Percentiles rank a stretch among this genome's conserved stretches.
Evolutionary conservation across 495 filamentous ascomycete genomes (phyloP).

Genomic region (Aspergillus saccharolyticus): DNA sequence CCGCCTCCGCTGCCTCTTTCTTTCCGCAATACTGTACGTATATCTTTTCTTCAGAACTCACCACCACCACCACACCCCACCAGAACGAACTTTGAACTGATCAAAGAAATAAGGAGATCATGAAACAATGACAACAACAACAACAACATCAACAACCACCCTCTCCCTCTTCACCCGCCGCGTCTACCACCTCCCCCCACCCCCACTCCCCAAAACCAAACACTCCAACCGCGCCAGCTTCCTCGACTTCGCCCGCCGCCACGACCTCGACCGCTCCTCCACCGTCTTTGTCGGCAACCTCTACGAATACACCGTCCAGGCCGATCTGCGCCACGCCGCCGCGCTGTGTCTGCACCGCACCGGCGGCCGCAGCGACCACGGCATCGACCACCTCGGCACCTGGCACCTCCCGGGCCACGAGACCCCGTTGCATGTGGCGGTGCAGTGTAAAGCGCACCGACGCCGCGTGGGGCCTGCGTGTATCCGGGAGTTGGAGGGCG

Average conservation of each 20-base stretch:
- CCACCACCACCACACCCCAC: too few relatives aligned
- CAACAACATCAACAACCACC: constrained; percentile 11
- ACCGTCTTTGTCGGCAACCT: constrained; percentile 45
- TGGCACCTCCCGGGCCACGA: constrained; percentile 58
- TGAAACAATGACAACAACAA: too few relatives aligned
- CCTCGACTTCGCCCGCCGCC: constrained; percentile 59
- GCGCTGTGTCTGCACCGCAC: constrained; percentile 66
- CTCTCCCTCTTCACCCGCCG: constrained; percentile 36
- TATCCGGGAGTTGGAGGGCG: constrained; percentile 82
- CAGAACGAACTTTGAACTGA: too few relatives aligned
- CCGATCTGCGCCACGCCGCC: constrained; percentile 49
- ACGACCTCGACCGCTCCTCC: constrained; percentile 29
- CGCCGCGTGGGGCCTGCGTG: constrained; percentile 55
- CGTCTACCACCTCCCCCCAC: constrained; percentile 34
- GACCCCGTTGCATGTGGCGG: constrained; percentile 55
- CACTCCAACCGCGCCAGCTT: constrained; percentile 70
- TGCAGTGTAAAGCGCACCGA: constrained; percentile 75
- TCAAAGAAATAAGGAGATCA: too few relatives aligned
- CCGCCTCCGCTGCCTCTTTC: constrained; percentile 6
- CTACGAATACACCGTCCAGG: constrained; percentile 70
- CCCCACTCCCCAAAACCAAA: constrained; percentile 42
- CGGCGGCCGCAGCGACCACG: constrained; percentile 69
- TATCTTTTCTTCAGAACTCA: too few relatives aligned
- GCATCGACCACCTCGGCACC: constrained; percentile 78
- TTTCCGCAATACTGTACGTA: too few relatives aligned